A percentile compares a stretch with the other conserved stretches of the same genome.
Conservation (phyloP, 75 land plant genomes). For the Selaginella moellendorffii region DNA sequence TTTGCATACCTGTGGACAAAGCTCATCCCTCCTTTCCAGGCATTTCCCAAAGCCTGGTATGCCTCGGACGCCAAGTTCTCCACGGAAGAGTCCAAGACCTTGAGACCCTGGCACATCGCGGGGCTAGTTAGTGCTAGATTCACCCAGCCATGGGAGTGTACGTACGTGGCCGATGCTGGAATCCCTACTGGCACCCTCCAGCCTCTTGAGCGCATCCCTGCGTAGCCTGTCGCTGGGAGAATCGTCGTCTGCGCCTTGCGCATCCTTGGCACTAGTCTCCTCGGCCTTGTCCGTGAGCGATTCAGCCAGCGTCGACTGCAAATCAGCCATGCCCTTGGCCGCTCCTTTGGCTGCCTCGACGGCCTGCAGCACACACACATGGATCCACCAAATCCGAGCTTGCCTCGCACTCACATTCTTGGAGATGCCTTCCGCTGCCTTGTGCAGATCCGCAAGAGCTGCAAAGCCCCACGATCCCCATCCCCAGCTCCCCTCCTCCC, state of each 20-base stretch:
- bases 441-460: slow-evolving; percentile 35
- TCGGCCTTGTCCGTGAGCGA: slow-evolving; percentile 14
- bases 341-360: slow-evolving; percentile 52
- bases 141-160: not conserved
- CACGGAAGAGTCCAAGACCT: slow-evolving; percentile 72
- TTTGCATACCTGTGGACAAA: slow-evolving; percentile 59
- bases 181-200: slow-evolving; percentile 83
- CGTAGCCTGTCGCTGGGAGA: slow-evolving; percentile 31
- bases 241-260: slow-evolving; percentile 17
- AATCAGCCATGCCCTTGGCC: slow-evolving; percentile 60
- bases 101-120: slow-evolving; percentile 50
- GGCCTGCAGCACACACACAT: slow-evolving; percentile 35
- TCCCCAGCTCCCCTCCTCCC: slow-evolving; percentile 28
- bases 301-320: slow-evolving; percentile 18
- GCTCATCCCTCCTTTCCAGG: slow-evolving; percentile 61
- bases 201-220: slow-evolving; percentile 52
- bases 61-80: slow-evolving; percentile 90
- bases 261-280: slow-evolving; percentile 22
- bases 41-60: slow-evolving; percentile 81
- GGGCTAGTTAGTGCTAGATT: not conserved
- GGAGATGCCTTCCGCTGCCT: slow-evolving; percentile 51
- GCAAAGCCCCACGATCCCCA: slow-evolving; percentile 38
- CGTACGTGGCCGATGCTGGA: slow-evolving; percentile 52
- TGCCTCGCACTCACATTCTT: slow-evolving; percentile 34
- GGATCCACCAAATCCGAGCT: not conserved